phyloP scores from a whole-genome alignment of 2,329 filamentous ascomycete species.

The Arthrinium puccinioides region DNA sequence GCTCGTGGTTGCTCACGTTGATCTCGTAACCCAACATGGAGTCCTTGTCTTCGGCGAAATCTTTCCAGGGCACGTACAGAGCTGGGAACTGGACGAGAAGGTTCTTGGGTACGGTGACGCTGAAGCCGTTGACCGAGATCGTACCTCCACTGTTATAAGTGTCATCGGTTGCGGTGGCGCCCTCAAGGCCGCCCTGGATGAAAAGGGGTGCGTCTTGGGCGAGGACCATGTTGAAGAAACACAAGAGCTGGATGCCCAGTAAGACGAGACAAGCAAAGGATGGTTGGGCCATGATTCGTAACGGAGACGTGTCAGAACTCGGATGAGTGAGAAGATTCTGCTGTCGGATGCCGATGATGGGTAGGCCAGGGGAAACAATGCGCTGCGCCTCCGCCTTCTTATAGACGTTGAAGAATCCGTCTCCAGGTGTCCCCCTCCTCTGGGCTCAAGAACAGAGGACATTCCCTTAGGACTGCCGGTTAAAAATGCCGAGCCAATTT shows the following conservation, averaged over 20 bases:
- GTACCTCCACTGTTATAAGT: conserved; percentile 36
- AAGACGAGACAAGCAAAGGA: conserved; percentile 8
- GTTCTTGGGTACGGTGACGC: conserved; percentile 39
- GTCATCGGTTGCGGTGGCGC: conserved; percentile 23
- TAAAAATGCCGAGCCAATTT: no score
- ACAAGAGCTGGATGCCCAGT: conserved; percentile 12
- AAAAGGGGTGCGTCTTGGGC: conserved; percentile 21
- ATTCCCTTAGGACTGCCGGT: no score
- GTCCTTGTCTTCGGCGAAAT: conserved; percentile 23
- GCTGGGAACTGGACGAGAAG: conserved; percentile 40
- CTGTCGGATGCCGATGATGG: not conserved
- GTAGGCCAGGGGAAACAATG: not conserved
- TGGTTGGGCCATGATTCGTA: conserved; percentile 7
- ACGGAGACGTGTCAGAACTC: not conserved
- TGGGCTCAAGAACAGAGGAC: no score
- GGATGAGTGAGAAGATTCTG: no score
- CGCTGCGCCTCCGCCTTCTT: not conserved
- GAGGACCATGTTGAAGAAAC: conserved; percentile 3
- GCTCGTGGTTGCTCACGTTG: conserved; percentile 23
- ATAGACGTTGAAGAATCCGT: no score
- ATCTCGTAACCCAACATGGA: conserved; percentile 27
- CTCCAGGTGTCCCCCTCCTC: no score
- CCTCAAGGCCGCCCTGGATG: conserved; percentile 24
- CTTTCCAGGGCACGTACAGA: conserved; percentile 34
- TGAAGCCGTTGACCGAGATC: conserved; percentile 36